A percentile compares a stretch with the other conserved stretches of the same genome.
These are phyloP conservation scores for Gloeopeniophorella convolvens DNA, from an alignment of 768 basidiomycete genomes.

Conservation along the genomic window DNA sequence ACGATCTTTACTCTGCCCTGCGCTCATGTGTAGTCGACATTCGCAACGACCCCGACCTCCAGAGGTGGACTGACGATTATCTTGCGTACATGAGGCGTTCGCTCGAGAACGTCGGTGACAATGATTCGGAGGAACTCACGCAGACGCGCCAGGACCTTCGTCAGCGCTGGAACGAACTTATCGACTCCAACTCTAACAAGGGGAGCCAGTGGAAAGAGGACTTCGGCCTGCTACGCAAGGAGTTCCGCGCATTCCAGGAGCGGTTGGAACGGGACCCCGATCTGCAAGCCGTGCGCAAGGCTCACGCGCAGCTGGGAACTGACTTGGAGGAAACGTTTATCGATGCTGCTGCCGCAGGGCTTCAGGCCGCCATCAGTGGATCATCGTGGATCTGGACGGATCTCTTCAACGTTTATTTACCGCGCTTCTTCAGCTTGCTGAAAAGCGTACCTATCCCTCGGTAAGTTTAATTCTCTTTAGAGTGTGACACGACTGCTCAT, in stretches of 20 bases:
- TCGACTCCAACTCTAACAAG: slow-evolving; percentile 37
- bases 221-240: slow-evolving; percentile 39
- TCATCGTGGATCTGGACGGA: slow-evolving; percentile 79
- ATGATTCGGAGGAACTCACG: slow-evolving; percentile 40
- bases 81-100: slow-evolving; percentile 39
- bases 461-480: slow-evolving; percentile 27
- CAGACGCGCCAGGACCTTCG: slow-evolving; percentile 39
- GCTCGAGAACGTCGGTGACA: slow-evolving; percentile 47
- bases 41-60: slow-evolving; percentile 46
- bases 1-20: slow-evolving; percentile 38
- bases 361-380: slow-evolving; percentile 52
- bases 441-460: slow-evolving; percentile 66
- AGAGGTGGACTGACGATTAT: slow-evolving; percentile 49
- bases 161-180: slow-evolving; percentile 42
- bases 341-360: slow-evolving; percentile 33
- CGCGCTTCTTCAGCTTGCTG: slow-evolving; percentile 44
- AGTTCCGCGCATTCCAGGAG: slow-evolving; percentile 39
- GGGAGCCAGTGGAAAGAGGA: slow-evolving; percentile 47
- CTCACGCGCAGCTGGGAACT: slow-evolving; percentile 40
- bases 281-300: slow-evolving; percentile 38
- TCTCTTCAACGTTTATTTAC: slow-evolving; percentile 72
- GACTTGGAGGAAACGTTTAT: slow-evolving; percentile 44
- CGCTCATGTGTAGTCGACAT: slow-evolving; percentile 42
- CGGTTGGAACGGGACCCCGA: slow-evolving; percentile 46
- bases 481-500: not conserved